Conservation (phyloP, 441 rosid species). For the Croton setiger region DNA sequence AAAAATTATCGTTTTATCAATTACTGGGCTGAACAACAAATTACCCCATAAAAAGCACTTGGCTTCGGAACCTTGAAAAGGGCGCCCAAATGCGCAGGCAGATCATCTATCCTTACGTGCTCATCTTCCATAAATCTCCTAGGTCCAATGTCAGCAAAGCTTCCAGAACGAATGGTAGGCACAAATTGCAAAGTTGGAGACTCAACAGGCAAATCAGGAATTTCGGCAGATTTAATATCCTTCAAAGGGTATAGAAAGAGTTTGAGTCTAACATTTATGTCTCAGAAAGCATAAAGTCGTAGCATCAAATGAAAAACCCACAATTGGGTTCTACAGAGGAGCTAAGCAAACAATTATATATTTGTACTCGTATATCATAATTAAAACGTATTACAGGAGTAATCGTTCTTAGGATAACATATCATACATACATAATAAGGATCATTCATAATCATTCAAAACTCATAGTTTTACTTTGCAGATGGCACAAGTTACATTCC, state of each 20-base stretch:
- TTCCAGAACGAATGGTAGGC: slow-evolving; percentile 79
- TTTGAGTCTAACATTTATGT: slow-evolving; percentile 1
- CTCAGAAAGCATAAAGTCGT: neutral
- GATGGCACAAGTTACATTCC: neutral
- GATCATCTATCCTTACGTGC: slow-evolving; percentile 69
- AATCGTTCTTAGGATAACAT: neutral
- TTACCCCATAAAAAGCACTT: slow-evolving; percentile 94
- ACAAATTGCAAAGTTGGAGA: slow-evolving; percentile 41
- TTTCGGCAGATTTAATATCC: slow-evolving; percentile 37
- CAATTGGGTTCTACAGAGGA: neutral
- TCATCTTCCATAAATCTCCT: slow-evolving; percentile 89
- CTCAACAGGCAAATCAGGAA: slow-evolving; percentile 33
- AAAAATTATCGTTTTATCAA: neutral
- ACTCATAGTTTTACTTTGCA: neutral
- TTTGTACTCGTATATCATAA: neutral
- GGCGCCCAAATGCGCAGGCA: slow-evolving; percentile 42
- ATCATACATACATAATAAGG: neutral
- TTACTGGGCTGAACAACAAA: slow-evolving; percentile 4
- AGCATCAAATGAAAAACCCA: neutral
- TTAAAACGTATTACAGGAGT: too few species aligned
- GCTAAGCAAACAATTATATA: neutral
- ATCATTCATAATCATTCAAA: neutral
- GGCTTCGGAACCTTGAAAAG: slow-evolving; percentile 39
- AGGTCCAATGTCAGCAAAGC: slow-evolving; percentile 80
- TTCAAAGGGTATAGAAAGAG: slow-evolving; percentile 17